Evolutionary conservation across 176 grass and related monocot genomes (phyloP).

Genomic region (Cymbopogon citratus): DNA sequence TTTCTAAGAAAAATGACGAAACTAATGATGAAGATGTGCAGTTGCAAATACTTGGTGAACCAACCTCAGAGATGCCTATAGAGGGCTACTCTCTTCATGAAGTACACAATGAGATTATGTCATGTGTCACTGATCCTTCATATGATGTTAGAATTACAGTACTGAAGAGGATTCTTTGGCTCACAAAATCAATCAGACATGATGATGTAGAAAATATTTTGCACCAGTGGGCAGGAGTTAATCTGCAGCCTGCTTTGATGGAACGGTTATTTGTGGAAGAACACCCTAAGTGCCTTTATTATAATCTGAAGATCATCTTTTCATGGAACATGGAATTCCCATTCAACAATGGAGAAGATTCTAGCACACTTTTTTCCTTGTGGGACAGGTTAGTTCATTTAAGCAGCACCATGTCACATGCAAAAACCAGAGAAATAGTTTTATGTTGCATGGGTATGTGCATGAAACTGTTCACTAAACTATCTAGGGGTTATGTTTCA

Average conservation of each 20-base stretch:
- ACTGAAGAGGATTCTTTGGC: slow-evolving; percentile 74
- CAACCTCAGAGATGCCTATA: slow-evolving; percentile 26
- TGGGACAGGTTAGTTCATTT: slow-evolving; percentile 87
- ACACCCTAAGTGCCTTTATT: slow-evolving; percentile 86
- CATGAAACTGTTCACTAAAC: slow-evolving; percentile 64
- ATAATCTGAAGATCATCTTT: slow-evolving; percentile 78
- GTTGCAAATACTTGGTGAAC: slow-evolving; percentile 42
- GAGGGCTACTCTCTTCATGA: slow-evolving; percentile 33
- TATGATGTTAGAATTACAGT: slow-evolving; percentile 89
- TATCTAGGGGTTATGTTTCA: slow-evolving; percentile 35
- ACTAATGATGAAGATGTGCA: slow-evolving; percentile 42
- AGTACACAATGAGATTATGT: slow-evolving; percentile 67
- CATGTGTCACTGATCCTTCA: slow-evolving; percentile 61
- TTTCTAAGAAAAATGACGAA: slow-evolving; percentile 48
- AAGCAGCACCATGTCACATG: slow-evolving; percentile 50
- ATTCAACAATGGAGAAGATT: slow-evolving; percentile 47
- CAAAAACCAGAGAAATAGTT: slow-evolving; percentile 77
- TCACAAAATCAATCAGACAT: slow-evolving; percentile 52
- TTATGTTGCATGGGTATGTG: slow-evolving; percentile 90
- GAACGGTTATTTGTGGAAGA: slow-evolving; percentile 66
- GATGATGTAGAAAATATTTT: slow-evolving; percentile 43
- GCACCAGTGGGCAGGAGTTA: slow-evolving; percentile 55
- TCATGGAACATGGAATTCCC: slow-evolving; percentile 58
- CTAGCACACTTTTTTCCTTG: slow-evolving; percentile 44
- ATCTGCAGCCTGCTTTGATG: slow-evolving; percentile 55